Percentiles rank a stretch among this genome's conserved stretches.
phyloP scores from a whole-genome alignment of 2,329 filamentous ascomycete species.

The Fusarium ambrosium region DNA sequence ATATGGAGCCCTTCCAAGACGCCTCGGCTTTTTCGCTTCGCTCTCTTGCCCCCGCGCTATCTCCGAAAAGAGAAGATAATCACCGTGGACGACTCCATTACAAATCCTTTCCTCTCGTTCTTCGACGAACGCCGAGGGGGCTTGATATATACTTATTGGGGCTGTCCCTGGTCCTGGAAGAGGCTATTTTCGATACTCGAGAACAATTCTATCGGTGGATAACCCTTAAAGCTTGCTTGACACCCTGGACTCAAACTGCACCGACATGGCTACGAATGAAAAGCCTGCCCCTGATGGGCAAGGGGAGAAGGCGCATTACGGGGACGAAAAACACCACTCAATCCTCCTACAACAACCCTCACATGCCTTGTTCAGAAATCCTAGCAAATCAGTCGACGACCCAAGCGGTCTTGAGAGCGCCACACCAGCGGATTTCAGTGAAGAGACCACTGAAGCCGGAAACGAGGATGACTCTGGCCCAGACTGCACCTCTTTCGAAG shows the following conservation, averaged over 20 bases:
- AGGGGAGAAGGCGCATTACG: not conserved
- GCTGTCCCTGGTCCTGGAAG: not conserved
- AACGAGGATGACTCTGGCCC: not conserved
- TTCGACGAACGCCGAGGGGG: not conserved
- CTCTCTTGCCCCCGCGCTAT: not conserved
- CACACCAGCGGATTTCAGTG: slow-evolving; percentile 5
- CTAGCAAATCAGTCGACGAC: not conserved
- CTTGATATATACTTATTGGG: not conserved
- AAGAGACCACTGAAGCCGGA: slow-evolving; percentile 24
- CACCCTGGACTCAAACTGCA: not conserved
- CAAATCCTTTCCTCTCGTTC: not conserved
- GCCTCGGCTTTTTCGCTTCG: not conserved
- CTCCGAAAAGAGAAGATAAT: slow-evolving; percentile 4
- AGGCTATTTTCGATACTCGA: too few relatives aligned
- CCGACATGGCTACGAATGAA: not conserved
- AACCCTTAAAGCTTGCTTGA: not conserved
- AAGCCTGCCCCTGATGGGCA: not conserved
- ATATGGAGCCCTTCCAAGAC: not conserved
- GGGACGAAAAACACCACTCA: not conserved
- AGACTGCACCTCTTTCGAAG: not conserved
- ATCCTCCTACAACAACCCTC: not conserved
- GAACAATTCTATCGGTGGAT: not conserved
- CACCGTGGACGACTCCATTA: not conserved
- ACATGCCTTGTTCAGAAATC: not conserved
- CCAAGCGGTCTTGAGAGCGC: not conserved